Percentiles rank a stretch among this genome's conserved stretches.
These are phyloP conservation scores for Talaromyces sp. DNA, from an alignment of 2,329 filamentous ascomycete species.

Conservation along the genomic window DNA sequence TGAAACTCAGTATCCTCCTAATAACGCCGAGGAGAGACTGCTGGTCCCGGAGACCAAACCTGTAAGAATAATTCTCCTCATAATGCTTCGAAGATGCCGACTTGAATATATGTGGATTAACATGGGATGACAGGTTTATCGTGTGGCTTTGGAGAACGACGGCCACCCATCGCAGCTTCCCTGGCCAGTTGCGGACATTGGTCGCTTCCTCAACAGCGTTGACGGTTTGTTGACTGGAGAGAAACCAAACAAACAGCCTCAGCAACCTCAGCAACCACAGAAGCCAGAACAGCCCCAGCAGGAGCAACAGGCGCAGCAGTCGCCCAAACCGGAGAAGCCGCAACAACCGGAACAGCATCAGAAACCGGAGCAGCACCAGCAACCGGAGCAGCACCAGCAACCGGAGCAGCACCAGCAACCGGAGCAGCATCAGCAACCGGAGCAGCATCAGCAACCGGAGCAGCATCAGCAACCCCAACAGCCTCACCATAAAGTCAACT, in stretches of 20 bases:
- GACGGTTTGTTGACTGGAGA: slow-evolving; percentile 13
- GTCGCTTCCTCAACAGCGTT: slow-evolving; percentile 19
- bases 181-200: slow-evolving; percentile 28
- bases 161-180: slow-evolving; percentile 33
- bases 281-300: too few relatives aligned
- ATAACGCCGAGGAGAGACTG: slow-evolving; percentile 29
- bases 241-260: slow-evolving; percentile 1
- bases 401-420: too few relatives aligned
- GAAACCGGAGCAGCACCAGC: too few relatives aligned
- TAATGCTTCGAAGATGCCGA: too few relatives aligned
- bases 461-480: background rate
- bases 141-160: slow-evolving; percentile 32
- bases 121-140: slow-evolving; percentile 29
- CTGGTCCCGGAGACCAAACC: slow-evolving; percentile 30
- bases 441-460: background rate
- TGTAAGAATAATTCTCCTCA: slow-evolving; percentile 27
- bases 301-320: too few relatives aligned
- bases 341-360: too few relatives aligned
- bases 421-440: background rate
- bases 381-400: too few relatives aligned
- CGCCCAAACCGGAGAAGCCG: too few relatives aligned
- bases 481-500: background rate
- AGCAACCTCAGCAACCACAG: slow-evolving; percentile 4
- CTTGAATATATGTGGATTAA: too few relatives aligned
- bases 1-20: slow-evolving; percentile 42